Evolutionary conservation across 164 flowering plant genomes (phyloP), one percentile per base, ranked within the genome.

Genomic region (Taxillus chinensis): DNA sequence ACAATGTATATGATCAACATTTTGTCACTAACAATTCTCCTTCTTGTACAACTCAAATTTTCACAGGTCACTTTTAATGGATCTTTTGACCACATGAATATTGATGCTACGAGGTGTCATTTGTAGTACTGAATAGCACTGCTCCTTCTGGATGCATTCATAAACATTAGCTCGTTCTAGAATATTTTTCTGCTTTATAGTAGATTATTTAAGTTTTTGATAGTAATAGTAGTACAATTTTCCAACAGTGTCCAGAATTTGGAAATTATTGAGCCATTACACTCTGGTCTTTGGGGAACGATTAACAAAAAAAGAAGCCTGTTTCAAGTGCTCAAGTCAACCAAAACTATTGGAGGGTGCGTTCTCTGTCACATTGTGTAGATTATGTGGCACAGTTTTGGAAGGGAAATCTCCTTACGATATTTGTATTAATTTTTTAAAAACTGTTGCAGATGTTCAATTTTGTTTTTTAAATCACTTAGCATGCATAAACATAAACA

Each of bases 21-120:
- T 27, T 27, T 27, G 27, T 27, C 27, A 27, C 45, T 5, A 59
- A 38, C 42, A 52, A 52, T 63, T 16, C 15, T 51, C 63, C 17
- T 39, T 41, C 41, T 64, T 62, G 13, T 61, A 46, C 60, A 10
- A 40, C n/a, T 52, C 13, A 43, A 13, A 17, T 53, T 64, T 74
- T 76, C n/a, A 51, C 79, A 90, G 99, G 97, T 95, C 64, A 89
- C 97, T 39, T 91, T 95, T 71, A 91, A 95, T 80, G 99, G 99
- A 62, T 91, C 99, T 67, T 89, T 82, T 77, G 95, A 89, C 67
- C 99, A 95, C 73, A 79, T 95, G 95, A 95, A 79, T 70, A 95
- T 95, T 71, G 99, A 95, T 80, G 86, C 95, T 54, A 95, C 97
- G 2, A 95, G 97, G 99, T 95, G 74, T 11, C 39, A 55, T 67